Percentiles rank a stretch among this genome's conserved stretches.
These are phyloP conservation scores for Tilletia caries DNA, from an alignment of 1,284 basidiomycete species.

Conservation along the genomic window DNA sequence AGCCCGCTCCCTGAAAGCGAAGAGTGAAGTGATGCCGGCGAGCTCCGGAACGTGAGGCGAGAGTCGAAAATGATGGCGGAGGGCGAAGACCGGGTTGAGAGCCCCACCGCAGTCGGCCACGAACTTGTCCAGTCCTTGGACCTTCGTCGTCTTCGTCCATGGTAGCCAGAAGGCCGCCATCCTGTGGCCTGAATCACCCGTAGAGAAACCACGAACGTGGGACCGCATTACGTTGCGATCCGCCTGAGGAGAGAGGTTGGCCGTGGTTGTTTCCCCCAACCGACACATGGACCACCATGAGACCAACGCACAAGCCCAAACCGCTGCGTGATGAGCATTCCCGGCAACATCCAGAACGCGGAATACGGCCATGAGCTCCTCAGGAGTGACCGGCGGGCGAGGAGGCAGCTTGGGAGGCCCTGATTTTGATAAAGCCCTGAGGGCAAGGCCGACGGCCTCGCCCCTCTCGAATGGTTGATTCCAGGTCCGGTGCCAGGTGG, in stretches of 20 bases:
- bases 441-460: background rate
- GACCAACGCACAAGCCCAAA: background rate
- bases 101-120: background rate
- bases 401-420: background rate
- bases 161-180: background rate
- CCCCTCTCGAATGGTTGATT: background rate
- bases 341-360: background rate
- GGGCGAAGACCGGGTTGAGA: background rate
- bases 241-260: background rate
- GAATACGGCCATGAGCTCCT: background rate
- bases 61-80: background rate
- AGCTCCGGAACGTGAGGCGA: background rate
- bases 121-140: background rate
- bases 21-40: background rate
- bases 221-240: background rate
- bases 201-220: background rate
- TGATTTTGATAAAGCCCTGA: background rate
- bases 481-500: background rate
- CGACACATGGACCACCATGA: constrained; percentile 2
- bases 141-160: background rate
- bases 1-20: background rate
- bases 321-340: background rate
- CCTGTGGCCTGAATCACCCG: background rate
- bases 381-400: background rate
- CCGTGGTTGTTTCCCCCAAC: background rate